phyloP scores from a whole-genome alignment of 2,329 filamentous ascomycete genomes.

The Triangularia verruculosa region DNA sequence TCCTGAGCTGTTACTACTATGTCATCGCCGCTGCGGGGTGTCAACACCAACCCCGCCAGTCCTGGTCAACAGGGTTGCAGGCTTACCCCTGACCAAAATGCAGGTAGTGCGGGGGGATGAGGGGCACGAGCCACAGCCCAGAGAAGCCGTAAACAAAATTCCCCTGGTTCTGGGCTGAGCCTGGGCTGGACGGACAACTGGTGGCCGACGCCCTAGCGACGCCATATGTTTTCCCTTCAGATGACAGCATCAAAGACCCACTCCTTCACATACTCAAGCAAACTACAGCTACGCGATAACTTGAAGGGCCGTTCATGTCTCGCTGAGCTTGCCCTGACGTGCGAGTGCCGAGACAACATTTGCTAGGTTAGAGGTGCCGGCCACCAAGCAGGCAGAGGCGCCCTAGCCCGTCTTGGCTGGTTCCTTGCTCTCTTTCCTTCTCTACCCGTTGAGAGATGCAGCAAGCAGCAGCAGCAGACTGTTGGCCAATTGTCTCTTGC shows the following conservation, averaged over 20 bases:
- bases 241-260: background rate
- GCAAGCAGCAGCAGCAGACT: background rate
- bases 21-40: background rate
- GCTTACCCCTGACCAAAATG: background rate
- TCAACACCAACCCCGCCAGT: background rate
- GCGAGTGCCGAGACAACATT: background rate
- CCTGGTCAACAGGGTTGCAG: background rate
- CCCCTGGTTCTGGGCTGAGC: background rate
- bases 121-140: background rate
- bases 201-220: background rate
- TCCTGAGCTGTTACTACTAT: background rate
- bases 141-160: background rate
- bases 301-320: background rate
- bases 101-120: background rate
- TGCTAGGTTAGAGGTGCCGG: background rate
- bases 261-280: background rate
- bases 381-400: background rate
- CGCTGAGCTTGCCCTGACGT: background rate
- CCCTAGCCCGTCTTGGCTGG: background rate
- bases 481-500: background rate
- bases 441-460: background rate
- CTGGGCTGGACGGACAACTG: background rate
- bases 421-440: background rate
- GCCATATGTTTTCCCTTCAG: conserved; percentile 4
- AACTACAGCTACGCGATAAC: background rate